Percentiles rank a stretch among this genome's conserved stretches.
phyloP scores from a whole-genome alignment of 306 rosid species.

The Dalbergia cochinchinensis region DNA sequence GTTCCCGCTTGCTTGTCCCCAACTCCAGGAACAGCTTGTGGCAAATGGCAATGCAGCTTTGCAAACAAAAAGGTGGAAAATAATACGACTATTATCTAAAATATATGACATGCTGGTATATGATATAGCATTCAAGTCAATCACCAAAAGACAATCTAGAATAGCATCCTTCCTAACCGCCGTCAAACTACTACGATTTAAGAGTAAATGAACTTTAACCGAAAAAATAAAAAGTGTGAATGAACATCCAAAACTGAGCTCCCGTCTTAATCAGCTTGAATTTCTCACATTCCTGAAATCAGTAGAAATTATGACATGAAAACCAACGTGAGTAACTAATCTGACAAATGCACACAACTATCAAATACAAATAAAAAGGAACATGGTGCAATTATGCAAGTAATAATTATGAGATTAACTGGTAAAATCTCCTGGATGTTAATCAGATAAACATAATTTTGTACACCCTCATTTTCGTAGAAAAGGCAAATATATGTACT shows the following conservation, averaged over 20 bases:
- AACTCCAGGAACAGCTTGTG: no score
- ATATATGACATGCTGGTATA: slow-evolving; percentile 14
- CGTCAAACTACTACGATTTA: background rate
- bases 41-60: no score
- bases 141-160: background rate
- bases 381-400: background rate
- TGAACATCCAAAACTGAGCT: slow-evolving; percentile 29
- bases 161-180: slow-evolving; percentile 23
- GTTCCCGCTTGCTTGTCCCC: no score
- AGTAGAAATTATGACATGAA: background rate
- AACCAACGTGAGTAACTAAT: slow-evolving; percentile 8
- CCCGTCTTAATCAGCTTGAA: slow-evolving; percentile 15
- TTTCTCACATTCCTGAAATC: slow-evolving; percentile 40
- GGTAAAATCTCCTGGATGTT: background rate
- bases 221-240: background rate
- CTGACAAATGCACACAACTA: background rate
- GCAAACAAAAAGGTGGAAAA: no score
- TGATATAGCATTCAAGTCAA: background rate
- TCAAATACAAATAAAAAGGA: background rate
- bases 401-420: no score
- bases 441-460: background rate
- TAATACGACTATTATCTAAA: background rate
- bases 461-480: background rate
- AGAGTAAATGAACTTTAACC: background rate
- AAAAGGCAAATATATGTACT: background rate